A percentile compares a stretch with the other conserved stretches of the same genome.
Evolutionary conservation across 768 basidiomycete species (phyloP).

Genomic region (Boletus pseudopeckii): DNA sequence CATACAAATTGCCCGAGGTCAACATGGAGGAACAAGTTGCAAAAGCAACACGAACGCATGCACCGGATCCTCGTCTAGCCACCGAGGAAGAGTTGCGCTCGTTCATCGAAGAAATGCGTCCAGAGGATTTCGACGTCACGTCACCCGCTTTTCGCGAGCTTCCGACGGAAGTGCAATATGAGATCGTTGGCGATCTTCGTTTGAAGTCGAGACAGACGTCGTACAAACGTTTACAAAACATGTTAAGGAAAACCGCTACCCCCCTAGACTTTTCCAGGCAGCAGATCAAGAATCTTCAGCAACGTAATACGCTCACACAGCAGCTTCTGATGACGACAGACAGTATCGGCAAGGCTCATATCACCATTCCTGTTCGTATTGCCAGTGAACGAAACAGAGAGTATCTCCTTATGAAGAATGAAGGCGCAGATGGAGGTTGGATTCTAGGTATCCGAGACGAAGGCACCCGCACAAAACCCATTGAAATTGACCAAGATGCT

Average conservation of each 20-base stretch:
- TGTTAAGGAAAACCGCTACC: slow-evolving; percentile 75
- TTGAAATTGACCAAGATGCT: slow-evolving; percentile 73
- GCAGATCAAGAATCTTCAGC: slow-evolving; percentile 86
- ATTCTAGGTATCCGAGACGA: slow-evolving; percentile 87
- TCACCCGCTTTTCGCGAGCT: slow-evolving; percentile 88
- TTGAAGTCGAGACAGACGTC: slow-evolving; percentile 94
- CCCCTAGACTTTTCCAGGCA: slow-evolving; percentile 95
- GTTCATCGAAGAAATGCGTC: slow-evolving; percentile 95
- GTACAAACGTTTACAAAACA: slow-evolving; percentile 84
- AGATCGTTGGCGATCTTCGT: slow-evolving; percentile 94
- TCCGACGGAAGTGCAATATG: slow-evolving; percentile 96
- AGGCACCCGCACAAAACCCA: slow-evolving; percentile 81
- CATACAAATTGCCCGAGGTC: slow-evolving; percentile 87
- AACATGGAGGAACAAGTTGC: slow-evolving; percentile 62
- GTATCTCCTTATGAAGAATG: slow-evolving; percentile 93
- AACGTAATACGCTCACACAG: slow-evolving; percentile 89
- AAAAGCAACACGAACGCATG: slow-evolving; percentile 54
- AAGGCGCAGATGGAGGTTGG: slow-evolving; percentile 88
- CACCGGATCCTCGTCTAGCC: slow-evolving; percentile 88
- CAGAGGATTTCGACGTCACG: slow-evolving; percentile 90
- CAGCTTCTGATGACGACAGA: slow-evolving; percentile 91
- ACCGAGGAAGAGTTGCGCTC: slow-evolving; percentile 91
- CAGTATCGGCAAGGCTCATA: slow-evolving; percentile 83
- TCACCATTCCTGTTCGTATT: slow-evolving; percentile 89
- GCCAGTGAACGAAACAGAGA: slow-evolving; percentile 94